A percentile compares a stretch with the other conserved stretches of the same genome.
Conservation (phyloP, 306 rosid genomes). For the Begonia peltatifolia region DNA sequence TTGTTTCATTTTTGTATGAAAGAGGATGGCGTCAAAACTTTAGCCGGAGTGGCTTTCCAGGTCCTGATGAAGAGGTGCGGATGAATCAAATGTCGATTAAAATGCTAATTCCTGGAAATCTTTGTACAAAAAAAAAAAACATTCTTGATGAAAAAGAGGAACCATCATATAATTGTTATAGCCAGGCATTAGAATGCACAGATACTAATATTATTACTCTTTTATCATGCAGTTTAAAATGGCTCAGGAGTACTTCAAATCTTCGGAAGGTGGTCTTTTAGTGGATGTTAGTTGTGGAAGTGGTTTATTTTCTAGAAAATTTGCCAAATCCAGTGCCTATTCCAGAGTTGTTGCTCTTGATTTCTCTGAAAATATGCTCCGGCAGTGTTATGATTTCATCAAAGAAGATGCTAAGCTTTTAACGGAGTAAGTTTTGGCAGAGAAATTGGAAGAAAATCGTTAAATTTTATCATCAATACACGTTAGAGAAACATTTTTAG, state of each 20-base stretch:
- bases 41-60: constrained; percentile 74
- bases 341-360: constrained; percentile 75
- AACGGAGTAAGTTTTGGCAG: constrained; percentile 19
- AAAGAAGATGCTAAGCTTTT: constrained; percentile 49
- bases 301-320: constrained; percentile 81
- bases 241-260: constrained; percentile 74
- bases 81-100: constrained; percentile 3
- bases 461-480: no score
- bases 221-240: constrained; percentile 48
- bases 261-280: constrained; percentile 63
- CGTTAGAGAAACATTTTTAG: not conserved
- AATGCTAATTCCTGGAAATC: not conserved
- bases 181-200: not conserved
- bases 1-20: constrained; percentile 88
- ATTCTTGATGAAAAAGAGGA: not conserved
- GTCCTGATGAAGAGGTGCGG: constrained; percentile 81
- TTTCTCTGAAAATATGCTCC: constrained; percentile 92
- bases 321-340: constrained; percentile 54
- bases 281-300: constrained; percentile 93
- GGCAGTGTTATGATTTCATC: constrained; percentile 73
- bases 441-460: no score
- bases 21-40: constrained; percentile 99
- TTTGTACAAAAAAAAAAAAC: not conserved
- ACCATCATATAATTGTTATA: not conserved
- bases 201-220: not conserved